These are phyloP conservation scores for Bretschneidera sinensis DNA, from an alignment of 345 rosid species.

Conservation along the genomic window DNA sequence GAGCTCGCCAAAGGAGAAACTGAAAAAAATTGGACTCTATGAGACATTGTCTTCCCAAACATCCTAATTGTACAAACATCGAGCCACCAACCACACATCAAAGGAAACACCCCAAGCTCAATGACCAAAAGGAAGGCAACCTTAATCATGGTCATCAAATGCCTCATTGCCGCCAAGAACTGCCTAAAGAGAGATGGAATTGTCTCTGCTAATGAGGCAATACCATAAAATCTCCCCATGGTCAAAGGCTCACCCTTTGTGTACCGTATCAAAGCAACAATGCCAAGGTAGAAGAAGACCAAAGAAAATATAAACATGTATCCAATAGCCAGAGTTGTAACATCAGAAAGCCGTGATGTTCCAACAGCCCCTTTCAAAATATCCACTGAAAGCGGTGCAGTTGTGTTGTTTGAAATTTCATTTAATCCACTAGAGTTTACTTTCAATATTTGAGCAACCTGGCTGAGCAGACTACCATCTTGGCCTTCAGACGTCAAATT, in stretches of 20 bases:
- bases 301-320: constrained; percentile 70
- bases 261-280: constrained; percentile 79
- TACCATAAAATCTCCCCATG: constrained; percentile 74
- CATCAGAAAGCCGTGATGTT: constrained; percentile 85
- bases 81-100: constrained; percentile 99
- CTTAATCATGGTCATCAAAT: constrained; percentile 99
- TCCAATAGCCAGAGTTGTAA: constrained; percentile 90
- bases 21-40: constrained; percentile 76
- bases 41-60: constrained; percentile 95
- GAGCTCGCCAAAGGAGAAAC: constrained; percentile 93
- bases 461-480: constrained; percentile 48
- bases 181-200: constrained; percentile 91
- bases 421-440: constrained; percentile 54
- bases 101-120: constrained; percentile 97
- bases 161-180: constrained; percentile 95
- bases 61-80: constrained; percentile 92
- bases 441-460: constrained; percentile 58
- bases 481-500: constrained; percentile 76
- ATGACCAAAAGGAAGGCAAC: constrained; percentile 97
- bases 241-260: constrained; percentile 95
- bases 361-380: constrained; percentile 61
- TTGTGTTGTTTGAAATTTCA: constrained; percentile 52
- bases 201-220: constrained; percentile 77
- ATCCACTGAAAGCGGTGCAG: constrained; percentile 49
- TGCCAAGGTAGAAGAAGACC: constrained; percentile 75